phyloP scores from a whole-genome alignment of 495 filamentous ascomycete genomes.

The Letharia columbiana region DNA sequence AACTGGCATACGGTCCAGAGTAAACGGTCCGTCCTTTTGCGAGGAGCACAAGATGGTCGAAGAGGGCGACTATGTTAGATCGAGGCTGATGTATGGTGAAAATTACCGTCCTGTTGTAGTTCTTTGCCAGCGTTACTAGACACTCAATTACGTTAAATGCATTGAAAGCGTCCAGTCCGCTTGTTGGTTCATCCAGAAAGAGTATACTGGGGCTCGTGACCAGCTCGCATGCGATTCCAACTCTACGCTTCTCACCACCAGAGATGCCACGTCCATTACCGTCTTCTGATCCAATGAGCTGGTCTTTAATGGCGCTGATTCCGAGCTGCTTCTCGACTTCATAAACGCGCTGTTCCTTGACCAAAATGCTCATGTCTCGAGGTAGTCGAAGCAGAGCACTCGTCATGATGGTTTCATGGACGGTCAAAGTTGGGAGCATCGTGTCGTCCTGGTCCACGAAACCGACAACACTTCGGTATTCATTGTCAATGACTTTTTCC shows the following conservation, averaged over 20 bases:
- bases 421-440: conserved; percentile 92
- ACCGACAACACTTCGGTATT: conserved; percentile 84
- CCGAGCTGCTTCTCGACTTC: conserved; percentile 95
- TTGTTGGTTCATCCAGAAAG: conserved; percentile 95
- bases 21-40: conserved; percentile 87
- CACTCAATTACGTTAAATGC: conserved; percentile 97
- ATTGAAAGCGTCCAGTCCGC: conserved; percentile 90
- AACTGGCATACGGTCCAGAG: conserved; percentile 80
- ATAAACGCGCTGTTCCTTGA: conserved; percentile 80
- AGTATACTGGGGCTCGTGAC: conserved; percentile 97
- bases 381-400: conserved; percentile 87
- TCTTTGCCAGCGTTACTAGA: conserved; percentile 87
- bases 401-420: conserved; percentile 95
- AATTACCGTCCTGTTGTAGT: conserved; percentile 90
- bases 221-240: conserved; percentile 94
- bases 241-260: conserved; percentile 90
- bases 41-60: conserved; percentile 84
- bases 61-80: conserved; percentile 98
- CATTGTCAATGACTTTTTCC: conserved; percentile 73
- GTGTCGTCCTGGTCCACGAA: conserved; percentile 99
- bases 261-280: conserved; percentile 90
- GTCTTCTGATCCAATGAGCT: conserved; percentile 95
- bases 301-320: conserved; percentile 84
- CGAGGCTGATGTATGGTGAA: conserved; percentile 99
- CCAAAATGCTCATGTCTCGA: conserved; percentile 72